phyloP scores from a whole-genome alignment of 2,329 filamentous ascomycete species.

The Fusarium fujikuroi region DNA sequence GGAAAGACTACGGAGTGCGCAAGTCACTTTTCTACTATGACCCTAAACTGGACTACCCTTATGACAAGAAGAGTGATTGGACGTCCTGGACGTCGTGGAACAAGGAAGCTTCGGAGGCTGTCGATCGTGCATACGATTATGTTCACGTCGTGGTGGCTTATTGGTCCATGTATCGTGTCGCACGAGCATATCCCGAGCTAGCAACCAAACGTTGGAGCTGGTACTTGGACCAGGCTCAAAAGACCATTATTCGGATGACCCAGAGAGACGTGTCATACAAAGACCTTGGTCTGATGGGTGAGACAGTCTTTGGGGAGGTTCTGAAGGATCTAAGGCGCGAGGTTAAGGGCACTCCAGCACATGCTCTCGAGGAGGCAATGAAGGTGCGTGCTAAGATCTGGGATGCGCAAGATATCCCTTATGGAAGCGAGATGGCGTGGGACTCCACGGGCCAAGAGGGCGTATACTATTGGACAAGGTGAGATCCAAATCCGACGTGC shows the following conservation, averaged over 20 bases:
- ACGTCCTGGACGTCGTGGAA: conserved; percentile 63
- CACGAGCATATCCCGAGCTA: conserved; percentile 58
- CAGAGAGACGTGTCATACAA: conserved; percentile 56
- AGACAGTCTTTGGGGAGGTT: conserved; percentile 66
- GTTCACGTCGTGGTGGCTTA: conserved; percentile 66
- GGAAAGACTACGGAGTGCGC: conserved; percentile 58
- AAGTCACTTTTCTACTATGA: conserved; percentile 69
- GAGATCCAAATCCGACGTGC: fast-evolving
- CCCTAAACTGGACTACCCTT: conserved; percentile 56
- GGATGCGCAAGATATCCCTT: conserved; percentile 63
- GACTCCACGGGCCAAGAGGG: conserved; percentile 71
- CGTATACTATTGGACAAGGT: conserved; percentile 68
- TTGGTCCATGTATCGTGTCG: conserved; percentile 67
- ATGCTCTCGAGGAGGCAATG: conserved; percentile 58
- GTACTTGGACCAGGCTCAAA: conserved; percentile 66
- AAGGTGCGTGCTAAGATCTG: conserved; percentile 59
- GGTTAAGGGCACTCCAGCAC: conserved; percentile 52
- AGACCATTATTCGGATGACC: conserved; percentile 57
- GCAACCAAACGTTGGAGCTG: conserved; percentile 59
- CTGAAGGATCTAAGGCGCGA: conserved; percentile 63
- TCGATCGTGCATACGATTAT: conserved; percentile 68
- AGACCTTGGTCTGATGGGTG: conserved; percentile 66
- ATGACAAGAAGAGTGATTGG: conserved; percentile 59
- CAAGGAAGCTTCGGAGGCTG: conserved; percentile 54
- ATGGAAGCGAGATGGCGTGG: conserved; percentile 71